Percentiles rank a stretch among this genome's conserved stretches.
Evolutionary conservation across 306 rosid species (phyloP).

Genomic region (Cucumis hystrix): DNA sequence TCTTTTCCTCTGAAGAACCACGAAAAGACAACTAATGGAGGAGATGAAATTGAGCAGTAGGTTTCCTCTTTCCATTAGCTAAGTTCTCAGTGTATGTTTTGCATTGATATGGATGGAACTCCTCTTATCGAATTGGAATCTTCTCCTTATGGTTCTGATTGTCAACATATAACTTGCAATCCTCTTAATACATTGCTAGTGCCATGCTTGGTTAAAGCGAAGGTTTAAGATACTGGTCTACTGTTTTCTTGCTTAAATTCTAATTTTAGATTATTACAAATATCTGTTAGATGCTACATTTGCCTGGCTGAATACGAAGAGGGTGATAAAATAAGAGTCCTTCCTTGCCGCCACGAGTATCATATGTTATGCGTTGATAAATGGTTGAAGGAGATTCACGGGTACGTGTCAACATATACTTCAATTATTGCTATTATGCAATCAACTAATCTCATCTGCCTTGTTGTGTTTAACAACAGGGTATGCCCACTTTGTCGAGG

Average conservation of each 20-base stretch:
- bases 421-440: not conserved
- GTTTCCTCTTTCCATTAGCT: slow-evolving; percentile 11
- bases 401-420: slow-evolving; percentile 28
- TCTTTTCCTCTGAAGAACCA: slow-evolving; percentile 78
- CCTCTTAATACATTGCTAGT: not conserved
- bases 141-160: not conserved
- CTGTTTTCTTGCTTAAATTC: not conserved
- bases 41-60: slow-evolving; percentile 61
- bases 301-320: slow-evolving; percentile 94
- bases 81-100: not conserved
- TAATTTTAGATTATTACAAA: not conserved
- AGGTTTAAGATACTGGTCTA: not conserved
- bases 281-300: slow-evolving; percentile 63
- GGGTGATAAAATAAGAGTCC: slow-evolving; percentile 83
- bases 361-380: slow-evolving; percentile 86
- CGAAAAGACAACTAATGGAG: slow-evolving; percentile 31
- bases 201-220: not conserved
- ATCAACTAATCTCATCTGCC: not conserved
- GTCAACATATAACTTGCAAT: not conserved
- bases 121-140: not conserved
- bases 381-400: slow-evolving; percentile 98
- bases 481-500: slow-evolving; percentile 96
- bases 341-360: slow-evolving; percentile 88
- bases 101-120: not conserved
- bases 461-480: slow-evolving; percentile 29